Evolutionary conservation across 2,329 filamentous ascomycete genomes (phyloP).

Genomic region (Colletotrichum truncatum): DNA sequence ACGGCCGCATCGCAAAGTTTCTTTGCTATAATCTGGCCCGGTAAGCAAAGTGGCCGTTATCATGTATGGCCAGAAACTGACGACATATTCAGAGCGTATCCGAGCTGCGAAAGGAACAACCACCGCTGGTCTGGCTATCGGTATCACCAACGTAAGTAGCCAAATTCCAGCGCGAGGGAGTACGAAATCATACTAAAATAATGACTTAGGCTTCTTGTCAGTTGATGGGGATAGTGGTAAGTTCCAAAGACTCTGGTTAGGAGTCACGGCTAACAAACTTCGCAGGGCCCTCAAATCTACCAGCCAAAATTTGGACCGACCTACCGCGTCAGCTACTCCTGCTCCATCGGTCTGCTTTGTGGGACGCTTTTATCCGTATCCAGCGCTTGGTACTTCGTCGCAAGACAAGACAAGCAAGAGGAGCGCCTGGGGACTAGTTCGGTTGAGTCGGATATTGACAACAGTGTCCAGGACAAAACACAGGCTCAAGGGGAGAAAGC

Average conservation of each 20-base stretch:
- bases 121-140: conserved; percentile 47
- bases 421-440: accelerated
- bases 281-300: conserved; percentile 47
- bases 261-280: not conserved
- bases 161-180: not conserved
- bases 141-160: conserved; percentile 42
- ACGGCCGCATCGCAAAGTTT: conserved; percentile 48
- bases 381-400: conserved; percentile 35
- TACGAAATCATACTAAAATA: not conserved
- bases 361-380: conserved; percentile 36
- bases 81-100: conserved; percentile 41
- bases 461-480: not conserved
- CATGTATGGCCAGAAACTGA: not conserved
- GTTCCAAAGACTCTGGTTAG: not conserved
- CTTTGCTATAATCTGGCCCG: conserved; percentile 49
- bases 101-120: conserved; percentile 48
- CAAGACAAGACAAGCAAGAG: conserved; percentile 22
- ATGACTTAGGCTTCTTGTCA: conserved; percentile 37
- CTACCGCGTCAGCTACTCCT: conserved; percentile 46
- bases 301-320: conserved; percentile 48
- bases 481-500: too few relatives aligned
- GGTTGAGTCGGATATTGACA: not conserved
- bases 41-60: not conserved
- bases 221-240: conserved; percentile 47
- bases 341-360: conserved; percentile 43